phyloP scores from a whole-genome alignment of 2,329 filamentous ascomycete species.

The Penicillium expansum region DNA sequence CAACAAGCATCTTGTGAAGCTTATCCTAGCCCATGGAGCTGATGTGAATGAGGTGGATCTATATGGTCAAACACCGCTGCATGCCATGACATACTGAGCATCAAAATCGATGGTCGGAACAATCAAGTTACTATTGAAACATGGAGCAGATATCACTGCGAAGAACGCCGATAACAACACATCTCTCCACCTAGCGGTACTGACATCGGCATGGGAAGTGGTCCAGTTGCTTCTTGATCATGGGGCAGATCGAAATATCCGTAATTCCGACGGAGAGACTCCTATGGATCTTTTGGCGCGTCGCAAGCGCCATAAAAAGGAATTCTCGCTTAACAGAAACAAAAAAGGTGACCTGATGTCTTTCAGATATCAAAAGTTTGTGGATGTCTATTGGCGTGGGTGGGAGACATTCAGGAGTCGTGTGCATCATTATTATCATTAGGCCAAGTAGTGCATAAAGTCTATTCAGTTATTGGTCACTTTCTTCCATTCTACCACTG shows the following conservation, averaged over 20 bases:
- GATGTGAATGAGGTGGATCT: not conserved
- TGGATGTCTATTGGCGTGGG: fast-evolving
- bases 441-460: not conserved
- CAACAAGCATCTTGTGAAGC: not conserved
- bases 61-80: not conserved
- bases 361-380: not conserved
- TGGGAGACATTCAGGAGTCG: fast-evolving
- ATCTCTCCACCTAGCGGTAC: not conserved
- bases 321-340: not conserved
- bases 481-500: no score
- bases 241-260: not conserved
- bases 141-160: not conserved
- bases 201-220: not conserved
- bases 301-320: not conserved
- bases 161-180: not conserved
- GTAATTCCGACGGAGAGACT: not conserved
- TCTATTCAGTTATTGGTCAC: no score
- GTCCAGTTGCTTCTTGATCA: not conserved
- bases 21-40: not conserved
- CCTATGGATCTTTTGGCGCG: not conserved
- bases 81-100: not conserved
- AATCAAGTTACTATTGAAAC: not conserved
- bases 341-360: not conserved
- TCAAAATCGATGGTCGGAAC: not conserved
- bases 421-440: not conserved